Base-by-base conservation (phyloP, 257 asterid species). In the Jacaranda copaia region DNA sequence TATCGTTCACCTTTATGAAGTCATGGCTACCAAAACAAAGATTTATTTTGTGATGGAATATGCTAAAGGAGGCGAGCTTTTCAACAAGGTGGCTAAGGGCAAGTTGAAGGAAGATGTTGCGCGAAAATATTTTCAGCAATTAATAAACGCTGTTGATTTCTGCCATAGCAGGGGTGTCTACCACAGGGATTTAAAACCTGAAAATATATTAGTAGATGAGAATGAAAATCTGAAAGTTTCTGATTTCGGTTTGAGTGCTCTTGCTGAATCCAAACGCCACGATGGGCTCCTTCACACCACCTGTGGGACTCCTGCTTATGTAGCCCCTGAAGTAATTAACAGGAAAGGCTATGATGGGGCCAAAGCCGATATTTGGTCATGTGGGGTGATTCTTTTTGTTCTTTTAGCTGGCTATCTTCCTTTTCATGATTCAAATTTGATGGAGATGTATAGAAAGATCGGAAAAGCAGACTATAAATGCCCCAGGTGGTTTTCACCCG, bases 281-380 rank as follows among this genome's bases (percentile, higher is more conserved):
- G 98, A 93, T 2, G 97, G 96, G 39, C 91, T 93, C 43, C 95
- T 93, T 25, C 97, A 91, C 84, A 93, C 98, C 0, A 83, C 90
- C 0, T 91, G 98, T 81, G 98, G 98, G 48, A 90, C 97, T 11
- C 97, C 98, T 16, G 92, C 96, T 0, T 93, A 93, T 70, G 97
- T 91, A 62, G 96, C 98, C 16, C 98, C 98, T 0, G 98, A 93
- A 78, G 96, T 91, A 51, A 86, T 93, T 5, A 82, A 78, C 52
- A 73, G 92, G 79, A 91, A 85, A 75, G 98, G 97, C 19, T 93
- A 93, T 53, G 95, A 93, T 55, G 98, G 97, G n/a, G 82, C 81
- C 9, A 88, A 81, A 70, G 93, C 93, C 1, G 98, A 93, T 82
- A 83, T 87, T 8, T 93, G 98, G 98, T 93, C 97, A 0, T 91